These are phyloP conservation scores for Puccinia triticina DNA, from an alignment of 1,284 basidiomycete species.

Conservation along the genomic window DNA sequence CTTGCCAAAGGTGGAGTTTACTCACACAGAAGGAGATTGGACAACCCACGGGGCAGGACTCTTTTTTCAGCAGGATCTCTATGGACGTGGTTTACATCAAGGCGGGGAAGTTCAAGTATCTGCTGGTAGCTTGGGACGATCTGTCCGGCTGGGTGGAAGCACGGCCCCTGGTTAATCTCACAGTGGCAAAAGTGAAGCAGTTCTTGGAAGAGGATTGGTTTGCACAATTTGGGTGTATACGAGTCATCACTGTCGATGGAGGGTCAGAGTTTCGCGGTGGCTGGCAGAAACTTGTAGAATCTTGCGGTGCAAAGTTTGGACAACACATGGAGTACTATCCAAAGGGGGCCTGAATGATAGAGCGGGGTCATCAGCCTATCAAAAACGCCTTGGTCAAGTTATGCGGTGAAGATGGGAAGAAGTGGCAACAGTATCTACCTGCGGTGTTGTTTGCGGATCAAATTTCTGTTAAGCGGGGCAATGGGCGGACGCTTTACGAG, in stretches of 20 bases:
- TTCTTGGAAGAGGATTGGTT: constrained; percentile 37
- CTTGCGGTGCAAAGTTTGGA: constrained; percentile 15
- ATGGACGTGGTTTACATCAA: constrained; percentile 27
- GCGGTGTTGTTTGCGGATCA: constrained; percentile 10
- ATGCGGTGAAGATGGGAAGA: not conserved
- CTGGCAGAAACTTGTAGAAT: not conserved
- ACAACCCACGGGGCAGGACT: not conserved
- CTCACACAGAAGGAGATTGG: not conserved
- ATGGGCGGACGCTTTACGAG: not conserved
- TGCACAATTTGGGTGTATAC: constrained; percentile 1
- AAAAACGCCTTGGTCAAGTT: constrained; percentile 5
- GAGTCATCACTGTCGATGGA: not conserved
- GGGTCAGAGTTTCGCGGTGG: not conserved
- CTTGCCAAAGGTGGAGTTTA: not conserved
- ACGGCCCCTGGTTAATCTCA: not conserved
- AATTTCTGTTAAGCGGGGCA: not conserved
- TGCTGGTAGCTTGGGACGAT: constrained; percentile 39
- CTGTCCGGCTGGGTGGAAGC: constrained; percentile 43
- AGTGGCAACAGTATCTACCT: constrained; percentile 1
- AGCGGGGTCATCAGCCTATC: not conserved
- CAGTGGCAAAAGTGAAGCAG: not conserved
- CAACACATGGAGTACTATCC: not conserved
- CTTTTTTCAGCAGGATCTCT: constrained; percentile 3
- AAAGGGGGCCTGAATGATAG: not conserved
- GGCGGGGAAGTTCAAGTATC: constrained; percentile 12